phyloP scores from a whole-genome alignment of 2,329 filamentous ascomycete genomes.

The Byssothecium circinans region DNA sequence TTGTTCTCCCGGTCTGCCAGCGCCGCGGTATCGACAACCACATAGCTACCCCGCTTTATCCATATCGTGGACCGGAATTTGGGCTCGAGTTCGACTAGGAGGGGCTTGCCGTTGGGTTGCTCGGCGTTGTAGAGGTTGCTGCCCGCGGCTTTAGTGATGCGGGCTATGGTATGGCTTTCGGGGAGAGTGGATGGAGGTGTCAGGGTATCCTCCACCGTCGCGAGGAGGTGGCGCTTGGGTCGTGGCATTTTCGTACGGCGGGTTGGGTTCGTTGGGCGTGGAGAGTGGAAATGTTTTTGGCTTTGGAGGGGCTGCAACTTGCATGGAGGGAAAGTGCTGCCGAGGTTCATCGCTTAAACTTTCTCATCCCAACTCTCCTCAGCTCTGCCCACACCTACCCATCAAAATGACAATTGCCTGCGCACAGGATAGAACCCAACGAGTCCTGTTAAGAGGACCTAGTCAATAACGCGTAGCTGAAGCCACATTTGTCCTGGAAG shows the following conservation, averaged over 20 bases:
- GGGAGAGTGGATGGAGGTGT: conserved; percentile 58
- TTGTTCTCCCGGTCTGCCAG: conserved; percentile 72
- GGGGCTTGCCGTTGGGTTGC: conserved; percentile 62
- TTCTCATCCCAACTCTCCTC: neutral
- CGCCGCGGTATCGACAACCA: conserved; percentile 73
- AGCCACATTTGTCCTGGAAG: no score
- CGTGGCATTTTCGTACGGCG: conserved; percentile 60
- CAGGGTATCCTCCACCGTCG: conserved; percentile 73
- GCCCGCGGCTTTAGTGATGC: conserved; percentile 78
- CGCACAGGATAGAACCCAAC: no score
- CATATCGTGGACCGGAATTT: conserved; percentile 91
- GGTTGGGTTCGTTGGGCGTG: neutral
- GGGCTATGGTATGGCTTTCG: conserved; percentile 66
- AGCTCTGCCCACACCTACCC: neutral
- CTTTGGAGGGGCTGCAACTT: neutral
- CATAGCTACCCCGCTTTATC: conserved; percentile 87
- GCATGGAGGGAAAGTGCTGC: neutral
- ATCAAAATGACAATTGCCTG: neutral
- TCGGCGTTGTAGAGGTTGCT: conserved; percentile 86
- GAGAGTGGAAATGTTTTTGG: neutral
- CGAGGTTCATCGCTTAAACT: neutral
- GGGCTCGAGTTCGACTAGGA: conserved; percentile 79
- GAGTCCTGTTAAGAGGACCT: no score
- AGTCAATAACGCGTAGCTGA: no score
- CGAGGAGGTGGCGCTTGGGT: conserved; percentile 75